Percentiles rank a stretch among this genome's conserved stretches.
phyloP scores from a whole-genome alignment of 495 filamentous ascomycete genomes.

The Aspergillus homomorphus region DNA sequence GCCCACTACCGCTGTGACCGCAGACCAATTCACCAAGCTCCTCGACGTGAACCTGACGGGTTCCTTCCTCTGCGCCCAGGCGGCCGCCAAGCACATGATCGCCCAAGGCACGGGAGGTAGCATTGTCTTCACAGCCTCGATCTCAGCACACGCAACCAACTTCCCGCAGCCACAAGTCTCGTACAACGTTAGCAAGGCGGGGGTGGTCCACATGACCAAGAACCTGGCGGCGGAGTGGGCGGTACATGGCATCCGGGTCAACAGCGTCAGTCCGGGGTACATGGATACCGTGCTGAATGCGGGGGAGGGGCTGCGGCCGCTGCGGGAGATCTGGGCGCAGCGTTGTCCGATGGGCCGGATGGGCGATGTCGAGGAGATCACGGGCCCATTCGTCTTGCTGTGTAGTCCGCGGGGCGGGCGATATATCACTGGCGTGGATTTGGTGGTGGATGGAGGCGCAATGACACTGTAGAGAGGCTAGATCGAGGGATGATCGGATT shows the following conservation, averaged over 20 bases:
- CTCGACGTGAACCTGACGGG: constrained; percentile 69
- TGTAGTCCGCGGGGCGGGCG: constrained; percentile 61
- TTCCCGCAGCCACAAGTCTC: constrained; percentile 66
- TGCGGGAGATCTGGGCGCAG: constrained; percentile 76
- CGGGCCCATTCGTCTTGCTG: constrained; percentile 74
- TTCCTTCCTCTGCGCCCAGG: constrained; percentile 65
- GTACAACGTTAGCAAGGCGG: constrained; percentile 71
- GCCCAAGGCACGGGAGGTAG: constrained; percentile 51
- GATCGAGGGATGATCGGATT: not conserved
- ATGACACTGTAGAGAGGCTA: not conserved
- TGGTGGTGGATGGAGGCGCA: constrained; percentile 49
- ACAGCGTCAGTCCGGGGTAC: constrained; percentile 69
- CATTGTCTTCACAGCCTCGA: constrained; percentile 65
- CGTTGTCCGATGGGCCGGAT: constrained; percentile 71
- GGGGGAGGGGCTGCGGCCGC: constrained; percentile 34
- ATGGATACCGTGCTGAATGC: constrained; percentile 74
- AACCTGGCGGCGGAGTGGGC: constrained; percentile 68
- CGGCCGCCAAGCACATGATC: constrained; percentile 55
- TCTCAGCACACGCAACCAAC: constrained; percentile 65
- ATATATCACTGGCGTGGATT: constrained; percentile 79
- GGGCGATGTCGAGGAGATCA: constrained; percentile 71
- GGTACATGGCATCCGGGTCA: constrained; percentile 61
- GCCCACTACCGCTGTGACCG: constrained; percentile 53
- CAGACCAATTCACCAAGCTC: constrained; percentile 54
- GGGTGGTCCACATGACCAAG: constrained; percentile 55